A percentile compares a stretch with the other conserved stretches of the same genome.
Conservation (phyloP, 202 grass and related monocot genomes). For the Sporobolus alterniflorus region DNA sequence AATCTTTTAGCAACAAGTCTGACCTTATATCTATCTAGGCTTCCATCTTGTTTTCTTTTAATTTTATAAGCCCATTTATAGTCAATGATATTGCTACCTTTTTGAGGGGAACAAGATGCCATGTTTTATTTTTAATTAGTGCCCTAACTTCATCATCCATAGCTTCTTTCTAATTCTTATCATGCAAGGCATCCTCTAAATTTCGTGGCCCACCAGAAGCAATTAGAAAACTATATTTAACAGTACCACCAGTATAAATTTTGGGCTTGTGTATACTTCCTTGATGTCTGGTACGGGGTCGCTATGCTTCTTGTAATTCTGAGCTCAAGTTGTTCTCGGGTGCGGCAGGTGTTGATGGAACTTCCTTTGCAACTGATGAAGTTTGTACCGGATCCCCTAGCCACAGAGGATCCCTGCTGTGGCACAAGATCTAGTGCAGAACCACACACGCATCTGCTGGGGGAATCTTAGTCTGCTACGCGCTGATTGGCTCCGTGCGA, state of each 20-base stretch:
- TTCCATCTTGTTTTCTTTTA: not conserved
- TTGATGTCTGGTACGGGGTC: not conserved
- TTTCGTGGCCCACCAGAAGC: not conserved
- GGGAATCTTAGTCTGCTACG: no score
- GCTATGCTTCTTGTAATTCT: no score
- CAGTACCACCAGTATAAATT: not conserved
- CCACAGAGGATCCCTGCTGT: no score
- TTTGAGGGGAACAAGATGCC: not conserved
- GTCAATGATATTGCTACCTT: not conserved
- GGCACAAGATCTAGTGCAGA: no score
- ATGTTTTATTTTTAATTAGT: not conserved
- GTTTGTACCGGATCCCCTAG: no score
- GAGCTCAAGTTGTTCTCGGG: no score
- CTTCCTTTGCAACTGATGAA: no score
- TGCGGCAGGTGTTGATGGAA: no score
- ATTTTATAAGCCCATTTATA: not conserved
- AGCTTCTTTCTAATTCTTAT: not conserved
- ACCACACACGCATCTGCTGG: no score
- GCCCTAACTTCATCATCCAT: not conserved
- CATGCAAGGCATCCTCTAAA: not conserved
- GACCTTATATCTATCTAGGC: not conserved
- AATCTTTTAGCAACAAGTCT: not conserved
- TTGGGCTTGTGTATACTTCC: not conserved
- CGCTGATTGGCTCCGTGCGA: no score
- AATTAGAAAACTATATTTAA: not conserved